These are phyloP conservation scores for Gnetum montanum DNA, from an alignment of 75 land plant species.

Conservation along the genomic window DNA sequence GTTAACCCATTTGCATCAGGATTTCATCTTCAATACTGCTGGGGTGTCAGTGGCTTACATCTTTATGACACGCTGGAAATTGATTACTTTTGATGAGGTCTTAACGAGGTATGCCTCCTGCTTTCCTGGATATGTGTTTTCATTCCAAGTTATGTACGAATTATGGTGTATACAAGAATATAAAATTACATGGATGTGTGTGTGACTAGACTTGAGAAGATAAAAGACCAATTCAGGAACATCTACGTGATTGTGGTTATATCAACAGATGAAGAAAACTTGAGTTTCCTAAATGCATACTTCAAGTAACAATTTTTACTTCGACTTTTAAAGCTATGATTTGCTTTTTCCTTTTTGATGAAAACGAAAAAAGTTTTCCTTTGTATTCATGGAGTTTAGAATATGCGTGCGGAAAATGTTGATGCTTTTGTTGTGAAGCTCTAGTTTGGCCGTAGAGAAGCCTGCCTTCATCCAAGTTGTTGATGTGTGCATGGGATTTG, in stretches of 20 bases:
- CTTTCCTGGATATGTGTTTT: no score
- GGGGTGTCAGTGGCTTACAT: constrained; percentile 67
- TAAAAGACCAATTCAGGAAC: constrained; percentile 51
- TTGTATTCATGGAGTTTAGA: background rate
- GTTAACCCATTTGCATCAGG: constrained; percentile 19
- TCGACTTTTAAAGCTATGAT: background rate
- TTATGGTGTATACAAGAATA: no score
- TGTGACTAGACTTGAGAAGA: constrained; percentile 57
- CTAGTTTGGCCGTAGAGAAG: constrained; percentile 39
- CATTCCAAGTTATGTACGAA: no score
- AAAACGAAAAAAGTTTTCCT: background rate
- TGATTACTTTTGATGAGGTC: no score
- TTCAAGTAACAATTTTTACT: constrained; percentile 63
- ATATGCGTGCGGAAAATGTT: no score
- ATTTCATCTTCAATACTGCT: constrained; percentile 77
- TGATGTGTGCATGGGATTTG: constrained; percentile 72
- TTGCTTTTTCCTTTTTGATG: background rate
- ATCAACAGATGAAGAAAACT: constrained; percentile 51
- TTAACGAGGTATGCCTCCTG: no score
- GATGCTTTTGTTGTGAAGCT: constrained; percentile 23
- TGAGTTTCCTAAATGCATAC: constrained; percentile 46
- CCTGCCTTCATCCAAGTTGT: constrained; percentile 69
- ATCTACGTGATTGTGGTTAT: constrained; percentile 52
- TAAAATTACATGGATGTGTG: no score
- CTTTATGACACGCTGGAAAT: constrained; percentile 48